A percentile compares a stretch with the other conserved stretches of the same genome.
Conservation (phyloP, 306 rosid species). For the Rosa rugosa region DNA sequence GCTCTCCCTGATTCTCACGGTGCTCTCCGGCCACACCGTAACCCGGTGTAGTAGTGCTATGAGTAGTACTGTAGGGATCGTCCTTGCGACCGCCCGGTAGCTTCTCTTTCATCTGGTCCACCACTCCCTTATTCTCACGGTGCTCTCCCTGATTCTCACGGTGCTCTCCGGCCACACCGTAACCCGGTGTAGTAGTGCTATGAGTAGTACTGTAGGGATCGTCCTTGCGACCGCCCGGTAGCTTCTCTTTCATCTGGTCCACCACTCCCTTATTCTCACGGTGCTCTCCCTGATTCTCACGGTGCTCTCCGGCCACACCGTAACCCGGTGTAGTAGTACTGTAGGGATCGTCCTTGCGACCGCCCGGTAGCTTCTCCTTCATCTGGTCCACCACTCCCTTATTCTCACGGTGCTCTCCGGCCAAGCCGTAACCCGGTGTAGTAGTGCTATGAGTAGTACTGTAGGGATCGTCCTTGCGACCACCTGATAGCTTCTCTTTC, state of each 20-base stretch:
- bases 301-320: not conserved
- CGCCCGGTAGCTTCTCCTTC: constrained; percentile 23
- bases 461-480: not conserved
- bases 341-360: not conserved
- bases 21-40: not conserved
- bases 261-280: constrained; percentile 33
- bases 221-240: constrained; percentile 23
- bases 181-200: constrained; percentile 15
- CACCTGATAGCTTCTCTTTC: constrained; percentile 35
- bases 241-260: not conserved
- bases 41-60: constrained; percentile 24
- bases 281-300: too few relatives aligned
- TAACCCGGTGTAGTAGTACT: not conserved
- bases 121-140: constrained; percentile 38
- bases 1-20: not conserved
- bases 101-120: constrained; percentile 39
- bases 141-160: constrained; percentile 14
- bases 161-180: not conserved
- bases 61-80: not conserved
- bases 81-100: constrained; percentile 27
- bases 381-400: not conserved
- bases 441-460: not conserved
- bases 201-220: not conserved
- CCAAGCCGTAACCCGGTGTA: not conserved
- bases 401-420: not conserved